phyloP scores from a whole-genome alignment of 495 filamentous ascomycete species.

The Sordaria brevicollis region DNA sequence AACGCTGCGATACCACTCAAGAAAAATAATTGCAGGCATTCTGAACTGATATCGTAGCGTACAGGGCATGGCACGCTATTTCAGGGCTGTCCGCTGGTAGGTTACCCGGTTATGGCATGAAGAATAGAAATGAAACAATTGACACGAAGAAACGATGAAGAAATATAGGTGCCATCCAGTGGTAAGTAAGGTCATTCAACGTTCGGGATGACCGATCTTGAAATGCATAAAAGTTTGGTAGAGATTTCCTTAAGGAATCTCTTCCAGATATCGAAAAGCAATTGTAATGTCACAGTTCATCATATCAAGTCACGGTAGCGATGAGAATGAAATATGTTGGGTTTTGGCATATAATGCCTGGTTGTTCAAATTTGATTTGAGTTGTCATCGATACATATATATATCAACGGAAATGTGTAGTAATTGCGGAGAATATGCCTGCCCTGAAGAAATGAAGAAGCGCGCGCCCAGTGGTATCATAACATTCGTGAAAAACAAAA shows the following conservation, averaged over 20 bases:
- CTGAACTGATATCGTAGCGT: too few relatives aligned
- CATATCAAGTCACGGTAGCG: not conserved
- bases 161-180: not conserved
- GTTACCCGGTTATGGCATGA: not conserved
- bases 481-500: conserved; percentile 1
- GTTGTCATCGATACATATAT: too few relatives aligned
- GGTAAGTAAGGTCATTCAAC: too few relatives aligned
- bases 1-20: too few relatives aligned
- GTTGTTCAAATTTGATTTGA: not conserved
- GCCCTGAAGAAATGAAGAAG: not conserved
- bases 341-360: not conserved
- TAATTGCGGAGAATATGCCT: not conserved
- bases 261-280: not conserved
- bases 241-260: not conserved
- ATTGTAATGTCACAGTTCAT: not conserved
- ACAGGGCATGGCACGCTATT: too few relatives aligned
- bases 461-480: conserved; percentile 4
- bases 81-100: not conserved
- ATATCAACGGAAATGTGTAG: not conserved
- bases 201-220: not conserved
- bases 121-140: not conserved
- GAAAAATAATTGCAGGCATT: not conserved
- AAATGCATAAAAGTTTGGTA: not conserved
- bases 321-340: not conserved
- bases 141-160: too few relatives aligned